Evolutionary conservation across 345 rosid species (phyloP).

Genomic region (Trapa bicornis): DNA sequence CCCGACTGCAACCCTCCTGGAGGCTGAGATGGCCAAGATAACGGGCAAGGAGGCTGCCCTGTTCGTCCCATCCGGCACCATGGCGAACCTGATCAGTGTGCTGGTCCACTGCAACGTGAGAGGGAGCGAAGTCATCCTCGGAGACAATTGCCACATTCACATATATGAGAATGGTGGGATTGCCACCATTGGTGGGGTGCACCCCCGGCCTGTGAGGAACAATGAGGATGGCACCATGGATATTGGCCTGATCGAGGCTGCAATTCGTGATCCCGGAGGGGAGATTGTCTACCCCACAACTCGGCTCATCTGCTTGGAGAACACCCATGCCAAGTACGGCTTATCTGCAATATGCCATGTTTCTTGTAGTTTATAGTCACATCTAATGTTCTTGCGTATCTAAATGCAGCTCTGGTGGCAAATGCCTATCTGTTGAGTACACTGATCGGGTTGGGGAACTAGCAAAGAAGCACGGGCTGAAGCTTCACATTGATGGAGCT

Average conservation of each 20-base stretch:
- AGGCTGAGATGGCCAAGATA: conserved; percentile 58
- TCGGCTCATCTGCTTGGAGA: conserved; percentile 85
- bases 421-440: conserved; percentile 60
- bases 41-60: conserved; percentile 80
- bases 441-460: conserved; percentile 61
- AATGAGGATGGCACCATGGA: conserved; percentile 79
- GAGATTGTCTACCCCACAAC: conserved; percentile 71
- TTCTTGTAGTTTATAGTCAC: neutral
- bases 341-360: neutral
- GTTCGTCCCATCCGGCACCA: conserved; percentile 88
- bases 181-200: conserved; percentile 82
- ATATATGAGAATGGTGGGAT: conserved; percentile 81
- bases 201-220: conserved; percentile 67
- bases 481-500: conserved; percentile 96
- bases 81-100: conserved; percentile 89
- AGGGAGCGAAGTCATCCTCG: conserved; percentile 93
- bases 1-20: conserved; percentile 54
- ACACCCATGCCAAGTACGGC: conserved; percentile 78
- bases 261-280: conserved; percentile 58
- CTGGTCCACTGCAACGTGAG: conserved; percentile 76
- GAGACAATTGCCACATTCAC: conserved; percentile 71
- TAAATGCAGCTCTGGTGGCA: conserved; percentile 69
- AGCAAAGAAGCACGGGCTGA: conserved; percentile 69
- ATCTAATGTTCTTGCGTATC: neutral
- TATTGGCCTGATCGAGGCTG: conserved; percentile 55